A percentile compares a stretch with the other conserved stretches of the same genome.
Evolutionary conservation across 1,284 basidiomycete genomes (phyloP).

Genomic region (Boletus smithii): DNA sequence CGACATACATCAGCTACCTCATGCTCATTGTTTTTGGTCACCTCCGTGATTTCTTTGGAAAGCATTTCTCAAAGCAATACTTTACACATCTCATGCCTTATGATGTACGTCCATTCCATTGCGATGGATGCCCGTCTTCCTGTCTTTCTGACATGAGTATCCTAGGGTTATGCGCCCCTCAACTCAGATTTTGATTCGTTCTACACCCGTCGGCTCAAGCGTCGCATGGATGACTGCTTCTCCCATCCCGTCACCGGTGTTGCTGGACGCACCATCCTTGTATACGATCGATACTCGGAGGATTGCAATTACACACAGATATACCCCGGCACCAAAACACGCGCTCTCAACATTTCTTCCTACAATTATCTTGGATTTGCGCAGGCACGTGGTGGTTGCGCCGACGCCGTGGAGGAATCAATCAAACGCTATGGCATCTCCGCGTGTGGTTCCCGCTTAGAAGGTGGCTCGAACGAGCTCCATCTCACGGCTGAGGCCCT

Average conservation of each 20-base stretch:
- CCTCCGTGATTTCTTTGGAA: slow-evolving; percentile 93
- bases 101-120: slow-evolving; percentile 61
- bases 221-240: slow-evolving; percentile 95
- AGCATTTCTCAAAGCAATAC: slow-evolving; percentile 67
- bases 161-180: slow-evolving; percentile 90
- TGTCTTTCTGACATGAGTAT: slow-evolving; percentile 8
- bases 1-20: slow-evolving; percentile 91
- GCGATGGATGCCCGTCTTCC: neutral
- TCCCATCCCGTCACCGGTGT: slow-evolving; percentile 92
- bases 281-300: slow-evolving; percentile 81
- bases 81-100: slow-evolving; percentile 83
- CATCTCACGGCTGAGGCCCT: slow-evolving; percentile 84
- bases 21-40: slow-evolving; percentile 89
- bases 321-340: slow-evolving; percentile 78
- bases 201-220: slow-evolving; percentile 94
- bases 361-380: slow-evolving; percentile 99
- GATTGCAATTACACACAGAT: slow-evolving; percentile 83
- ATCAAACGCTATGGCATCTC: slow-evolving; percentile 81
- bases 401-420: slow-evolving; percentile 85
- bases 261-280: slow-evolving; percentile 88
- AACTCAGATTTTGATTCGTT: slow-evolving; percentile 99
- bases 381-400: slow-evolving; percentile 88
- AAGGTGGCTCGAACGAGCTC: slow-evolving; percentile 82
- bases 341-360: slow-evolving; percentile 93
- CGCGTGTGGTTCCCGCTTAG: slow-evolving; percentile 74